Percentiles rank a stretch among this genome's conserved stretches.
These are phyloP conservation scores for Gossypium sturtianum DNA, from an alignment of 345 rosid genomes.

Conservation along the genomic window DNA sequence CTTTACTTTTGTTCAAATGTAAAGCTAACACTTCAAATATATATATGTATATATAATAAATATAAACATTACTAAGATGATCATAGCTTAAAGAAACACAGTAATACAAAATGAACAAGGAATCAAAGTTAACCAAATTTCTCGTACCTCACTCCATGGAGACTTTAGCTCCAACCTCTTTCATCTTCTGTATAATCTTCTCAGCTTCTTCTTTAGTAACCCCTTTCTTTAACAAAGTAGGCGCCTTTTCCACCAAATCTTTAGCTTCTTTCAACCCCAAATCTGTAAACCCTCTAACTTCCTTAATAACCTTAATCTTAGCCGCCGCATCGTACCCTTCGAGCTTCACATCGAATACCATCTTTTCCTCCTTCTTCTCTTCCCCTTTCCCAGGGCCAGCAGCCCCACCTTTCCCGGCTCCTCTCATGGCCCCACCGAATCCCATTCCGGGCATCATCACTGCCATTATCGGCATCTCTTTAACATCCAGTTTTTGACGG, in stretches of 20 bases:
- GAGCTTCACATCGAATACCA: conserved; percentile 73
- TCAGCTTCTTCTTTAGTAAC: conserved; percentile 88
- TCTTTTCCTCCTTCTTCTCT: conserved; percentile 59
- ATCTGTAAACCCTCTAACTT: conserved; percentile 73
- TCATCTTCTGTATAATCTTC: conserved; percentile 71
- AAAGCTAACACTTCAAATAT: neutral
- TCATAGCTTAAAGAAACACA: neutral
- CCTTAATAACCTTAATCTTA: conserved; percentile 89
- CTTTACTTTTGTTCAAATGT: too few relatives aligned
- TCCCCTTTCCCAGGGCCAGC: conserved; percentile 39
- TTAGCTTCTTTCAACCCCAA: conserved; percentile 93
- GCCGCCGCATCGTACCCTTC: conserved; percentile 67
- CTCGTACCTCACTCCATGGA: conserved; percentile 60
- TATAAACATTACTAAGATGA: neutral
- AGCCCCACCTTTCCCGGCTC: conserved; percentile 34
- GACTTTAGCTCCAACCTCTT: conserved; percentile 83
- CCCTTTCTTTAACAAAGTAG: conserved; percentile 77
- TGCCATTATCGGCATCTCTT: conserved; percentile 80
- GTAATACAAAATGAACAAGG: neutral
- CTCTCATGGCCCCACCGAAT: conserved; percentile 35
- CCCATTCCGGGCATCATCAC: conserved; percentile 94
- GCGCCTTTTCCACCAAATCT: conserved; percentile 95
- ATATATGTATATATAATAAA: neutral
- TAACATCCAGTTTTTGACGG: conserved; percentile 47
- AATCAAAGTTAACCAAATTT: neutral